A percentile compares a stretch with the other conserved stretches of the same genome.
phyloP scores from a whole-genome alignment of 108 stramenopile genomes.

The Aureococcus anophagefferens region DNA sequence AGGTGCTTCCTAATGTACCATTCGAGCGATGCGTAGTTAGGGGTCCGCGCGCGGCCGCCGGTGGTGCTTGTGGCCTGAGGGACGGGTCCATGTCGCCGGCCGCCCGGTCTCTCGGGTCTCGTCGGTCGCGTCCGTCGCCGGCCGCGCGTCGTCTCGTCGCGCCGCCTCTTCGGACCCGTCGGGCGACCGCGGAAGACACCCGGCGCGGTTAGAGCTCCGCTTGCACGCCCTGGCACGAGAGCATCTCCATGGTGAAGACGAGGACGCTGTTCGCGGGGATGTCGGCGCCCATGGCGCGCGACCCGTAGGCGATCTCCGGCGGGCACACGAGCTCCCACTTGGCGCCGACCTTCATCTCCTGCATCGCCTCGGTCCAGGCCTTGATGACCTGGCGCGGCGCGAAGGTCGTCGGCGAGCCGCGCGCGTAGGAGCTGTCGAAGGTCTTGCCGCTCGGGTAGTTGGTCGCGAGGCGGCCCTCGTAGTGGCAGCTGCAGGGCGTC shows the following conservation, averaged over 20 bases:
- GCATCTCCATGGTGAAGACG: constrained; percentile 31
- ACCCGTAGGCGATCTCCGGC: constrained; percentile 27
- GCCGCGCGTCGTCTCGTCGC: too few species aligned
- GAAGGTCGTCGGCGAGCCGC: constrained; percentile 11
- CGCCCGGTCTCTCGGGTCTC: too few species aligned
- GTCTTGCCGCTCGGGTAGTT: not conserved
- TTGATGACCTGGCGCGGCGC: constrained; percentile 15
- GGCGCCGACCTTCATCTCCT: constrained; percentile 8
- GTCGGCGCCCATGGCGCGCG: constrained; percentile 18
- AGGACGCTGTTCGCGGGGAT: constrained; percentile 19
- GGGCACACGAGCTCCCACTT: constrained; percentile 11
- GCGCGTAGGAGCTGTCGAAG: constrained; percentile 11
- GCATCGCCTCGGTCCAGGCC: constrained; percentile 14
- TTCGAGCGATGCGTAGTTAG: too few species aligned
- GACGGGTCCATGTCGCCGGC: too few species aligned
- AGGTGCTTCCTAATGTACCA: too few species aligned
- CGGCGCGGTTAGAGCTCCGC: not conserved
- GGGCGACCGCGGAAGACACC: too few species aligned
- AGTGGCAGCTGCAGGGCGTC: constrained; percentile 49
- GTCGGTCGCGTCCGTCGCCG: too few species aligned
- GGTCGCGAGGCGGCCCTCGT: constrained; percentile 8
- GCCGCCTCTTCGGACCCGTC: too few species aligned
- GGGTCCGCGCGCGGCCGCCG: too few species aligned
- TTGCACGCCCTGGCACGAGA: not conserved
- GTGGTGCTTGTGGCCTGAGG: too few species aligned